Percentiles rank a stretch among this genome's conserved stretches.
Conservation (phyloP, 1,284 basidiomycete species). For the Baeospora myosura region DNA sequence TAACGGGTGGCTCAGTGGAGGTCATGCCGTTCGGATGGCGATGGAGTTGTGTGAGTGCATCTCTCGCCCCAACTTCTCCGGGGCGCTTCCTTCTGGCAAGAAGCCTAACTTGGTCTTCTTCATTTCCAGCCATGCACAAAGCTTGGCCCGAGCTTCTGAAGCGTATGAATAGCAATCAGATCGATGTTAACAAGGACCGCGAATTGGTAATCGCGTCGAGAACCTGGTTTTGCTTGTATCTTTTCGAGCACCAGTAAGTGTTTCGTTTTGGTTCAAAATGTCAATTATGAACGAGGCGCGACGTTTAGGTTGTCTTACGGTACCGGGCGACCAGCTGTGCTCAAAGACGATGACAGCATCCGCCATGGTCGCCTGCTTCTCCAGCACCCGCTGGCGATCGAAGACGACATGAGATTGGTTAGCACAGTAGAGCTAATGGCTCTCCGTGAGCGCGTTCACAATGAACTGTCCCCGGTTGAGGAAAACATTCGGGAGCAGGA, state of each 20-base stretch:
- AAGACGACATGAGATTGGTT: conserved; percentile 91
- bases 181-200: conserved; percentile 59
- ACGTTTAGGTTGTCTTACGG: conserved; percentile 76
- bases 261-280: background rate
- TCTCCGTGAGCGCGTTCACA: conserved; percentile 71
- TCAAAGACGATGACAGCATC: conserved; percentile 88
- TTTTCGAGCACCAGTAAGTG: conserved; percentile 87
- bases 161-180: conserved; percentile 62
- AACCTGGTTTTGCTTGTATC: conserved; percentile 86
- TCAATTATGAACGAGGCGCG: background rate
- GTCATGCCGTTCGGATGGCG: conserved; percentile 90
- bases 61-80: conserved; percentile 8
- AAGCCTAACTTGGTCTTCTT: conserved; percentile 5
- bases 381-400: conserved; percentile 81
- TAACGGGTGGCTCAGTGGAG: conserved; percentile 86
- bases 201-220: conserved; percentile 74
- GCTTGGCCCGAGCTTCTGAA: conserved; percentile 79
- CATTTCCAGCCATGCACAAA: conserved; percentile 68
- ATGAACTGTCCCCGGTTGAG: conserved; percentile 62
- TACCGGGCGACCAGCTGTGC: conserved; percentile 83
- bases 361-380: conserved; percentile 74
- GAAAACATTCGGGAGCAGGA: conserved; percentile 61
- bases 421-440: conserved; percentile 84
- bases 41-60: conserved; percentile 70
- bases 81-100: background rate